Conservation (phyloP, 192 early-diverging fungal genomes). For the Jimgerdemannia flammicorona region DNA sequence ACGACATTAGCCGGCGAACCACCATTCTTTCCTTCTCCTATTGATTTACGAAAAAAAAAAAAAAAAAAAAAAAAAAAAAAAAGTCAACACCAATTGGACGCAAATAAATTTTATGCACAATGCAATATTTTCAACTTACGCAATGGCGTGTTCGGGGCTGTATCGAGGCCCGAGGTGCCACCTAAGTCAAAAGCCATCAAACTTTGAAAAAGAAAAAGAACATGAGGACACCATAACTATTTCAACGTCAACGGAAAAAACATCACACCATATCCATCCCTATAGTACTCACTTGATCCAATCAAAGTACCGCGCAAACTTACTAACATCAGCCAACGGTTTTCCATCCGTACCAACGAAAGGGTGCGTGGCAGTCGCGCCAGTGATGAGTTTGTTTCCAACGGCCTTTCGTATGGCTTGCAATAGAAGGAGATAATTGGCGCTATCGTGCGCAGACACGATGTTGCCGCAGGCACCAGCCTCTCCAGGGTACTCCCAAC, state of each 20-base stretch:
- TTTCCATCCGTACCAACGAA: slow-evolving; percentile 51
- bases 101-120: neutral
- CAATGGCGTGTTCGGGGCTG: slow-evolving; percentile 32
- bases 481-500: slow-evolving; percentile 43
- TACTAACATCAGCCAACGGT: slow-evolving; percentile 47
- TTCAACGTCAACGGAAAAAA: neutral
- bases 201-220: neutral
- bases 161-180: slow-evolving; percentile 13
- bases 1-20: slow-evolving; percentile 9
- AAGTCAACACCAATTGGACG: neutral
- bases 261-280: slow-evolving; percentile 2
- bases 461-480: slow-evolving; percentile 9
- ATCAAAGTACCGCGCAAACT: slow-evolving; percentile 50
- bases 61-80: neutral
- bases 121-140: neutral
- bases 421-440: slow-evolving; percentile 50
- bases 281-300: slow-evolving; percentile 65
- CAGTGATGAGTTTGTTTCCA: slow-evolving; percentile 46
- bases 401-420: slow-evolving; percentile 36
- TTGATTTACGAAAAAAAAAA: neutral
- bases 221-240: too few relatives aligned
- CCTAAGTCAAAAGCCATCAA: slow-evolving; percentile 16
- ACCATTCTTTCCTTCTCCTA: neutral
- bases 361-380: slow-evolving; percentile 57
- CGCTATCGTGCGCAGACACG: slow-evolving; percentile 38